Base-by-base conservation (phyloP, 768 basidiomycete genomes). In the Phanerodontia chrysosporium region DNA sequence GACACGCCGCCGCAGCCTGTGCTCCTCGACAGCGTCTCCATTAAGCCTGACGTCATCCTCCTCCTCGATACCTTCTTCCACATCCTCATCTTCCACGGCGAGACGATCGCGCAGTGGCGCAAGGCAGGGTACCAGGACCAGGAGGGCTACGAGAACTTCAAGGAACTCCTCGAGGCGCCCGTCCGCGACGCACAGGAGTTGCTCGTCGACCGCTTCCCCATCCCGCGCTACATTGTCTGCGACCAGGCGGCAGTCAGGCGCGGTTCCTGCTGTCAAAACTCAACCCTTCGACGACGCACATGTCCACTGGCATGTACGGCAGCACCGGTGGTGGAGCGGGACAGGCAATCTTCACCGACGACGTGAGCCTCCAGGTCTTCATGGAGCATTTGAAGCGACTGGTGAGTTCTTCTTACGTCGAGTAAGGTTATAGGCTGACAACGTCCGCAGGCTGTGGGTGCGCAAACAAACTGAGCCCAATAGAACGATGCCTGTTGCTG, bases 31-130 rank as follows among this genome's bases (percentile, higher is more conserved):
- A 95, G 92, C 54, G 87, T 99, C 46, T 98, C 96, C 51, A 98
- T 98, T 76, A 95, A 96, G 73, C 90, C 91, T 45, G 97, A 98
- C 67, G 93, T 95, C 62, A 87, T 99, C 68, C 86, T 99, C 29
- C 83, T 99, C 10, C 87, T 99, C 55, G 97, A 99, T 69, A 98
- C 96, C 2, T 99, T 96, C 83, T 98, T 99, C 93, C 96, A 99
- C 71, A 97, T 98, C 65, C 88, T 98, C 67, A 98, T 99, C 73
- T 98, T 97, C 89, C 97, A 99, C 70, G 97, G 97, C 22, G 93
- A 96, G 72, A 92, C 93, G 22, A 83, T 99, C 49, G 95, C 97
- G 0, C 90, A 95, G 71, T 99, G 97, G 97, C 84, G 96, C 52
- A 98, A 98, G 74, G 91, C 92, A 12, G 95, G 95, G 0, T 99